Base-by-base conservation (phyloP, 306 rosid species). In the Leucaena leucocephala region DNA sequence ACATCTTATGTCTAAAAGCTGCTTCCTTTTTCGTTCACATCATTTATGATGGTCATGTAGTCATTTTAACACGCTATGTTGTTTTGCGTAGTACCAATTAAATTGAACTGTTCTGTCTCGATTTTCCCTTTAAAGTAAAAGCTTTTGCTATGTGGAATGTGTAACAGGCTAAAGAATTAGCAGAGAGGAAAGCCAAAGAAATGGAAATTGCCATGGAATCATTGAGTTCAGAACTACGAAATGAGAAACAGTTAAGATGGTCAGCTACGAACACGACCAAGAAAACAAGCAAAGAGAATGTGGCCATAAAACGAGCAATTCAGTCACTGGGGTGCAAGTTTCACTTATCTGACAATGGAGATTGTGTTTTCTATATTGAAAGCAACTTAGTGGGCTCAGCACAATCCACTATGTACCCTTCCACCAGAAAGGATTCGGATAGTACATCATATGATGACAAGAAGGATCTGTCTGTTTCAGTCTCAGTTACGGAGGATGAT, bases 241-340 rank as follows among this genome's bases (percentile, higher is more conserved):
- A 81, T 70, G 98, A 91, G 85, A 91, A 89, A 81, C 90, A 83
- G 67, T 78, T 74, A 64, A 87, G 88, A 88, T 85, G 78, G 88
- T 96, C 92, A 4, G 92, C 94, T 66, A 69, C 43, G 81, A 88
- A 81, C 81, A 58, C 46, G 69, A 86, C 87, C 73, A 90, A 84
- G 78, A 87, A 85, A 70, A 82, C 88, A 63, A 84, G 82, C 89
- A 96, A 81, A 88, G 98, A 93, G 85, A 89, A 82, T 55, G 86
- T 79, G 49, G 94, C 97, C 78, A 82, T 96, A 72, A 91, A 90
- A 86, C 92, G 96, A 74, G 98, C 98, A 63, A 83, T 93, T 64
- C 96, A 89, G 72, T 93, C 99, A 68, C 85, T 93, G 44, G 98
- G 98, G 62, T 95, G 98, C 87, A 91, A 83, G 81, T 89, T 90